A percentile compares a stretch with the other conserved stretches of the same genome.
Evolutionary conservation across 306 rosid genomes (phyloP).

Genomic region (Corylus avellana): DNA sequence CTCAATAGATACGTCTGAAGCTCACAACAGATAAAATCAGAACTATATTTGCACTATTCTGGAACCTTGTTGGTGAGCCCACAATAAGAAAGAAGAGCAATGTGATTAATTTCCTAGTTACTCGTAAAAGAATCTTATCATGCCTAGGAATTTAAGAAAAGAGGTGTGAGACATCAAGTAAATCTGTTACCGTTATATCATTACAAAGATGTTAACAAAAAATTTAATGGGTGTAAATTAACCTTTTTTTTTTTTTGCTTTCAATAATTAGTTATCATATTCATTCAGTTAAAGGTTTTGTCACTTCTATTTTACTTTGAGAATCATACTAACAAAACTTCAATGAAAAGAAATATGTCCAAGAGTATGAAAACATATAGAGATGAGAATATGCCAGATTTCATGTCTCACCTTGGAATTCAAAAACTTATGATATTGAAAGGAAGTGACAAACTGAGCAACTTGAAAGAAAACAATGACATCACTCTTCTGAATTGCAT

Average conservation of each 20-base stretch:
- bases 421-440: slow-evolving; percentile 70
- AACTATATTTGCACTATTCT: neutral
- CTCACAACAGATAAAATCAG: neutral
- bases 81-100: neutral
- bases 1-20: neutral
- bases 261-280: neutral
- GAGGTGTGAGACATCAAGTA: neutral
- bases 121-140: neutral
- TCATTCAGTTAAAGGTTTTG: neutral
- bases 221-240: neutral
- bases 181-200: neutral
- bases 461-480: slow-evolving; percentile 78
- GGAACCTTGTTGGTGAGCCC: neutral
- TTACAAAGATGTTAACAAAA: neutral
- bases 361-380: slow-evolving; percentile 3
- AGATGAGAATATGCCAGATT: slow-evolving; percentile 17
- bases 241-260: neutral
- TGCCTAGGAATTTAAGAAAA: neutral
- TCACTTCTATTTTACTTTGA: neutral
- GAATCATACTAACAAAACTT: neutral
- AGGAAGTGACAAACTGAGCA: slow-evolving; percentile 84
- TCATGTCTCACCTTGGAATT: slow-evolving; percentile 71
- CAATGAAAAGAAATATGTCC: neutral
- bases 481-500: slow-evolving; percentile 69
- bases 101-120: neutral